Conservation (phyloP, 2,329 filamentous ascomycete genomes). For the Penicillium olsonii region DNA sequence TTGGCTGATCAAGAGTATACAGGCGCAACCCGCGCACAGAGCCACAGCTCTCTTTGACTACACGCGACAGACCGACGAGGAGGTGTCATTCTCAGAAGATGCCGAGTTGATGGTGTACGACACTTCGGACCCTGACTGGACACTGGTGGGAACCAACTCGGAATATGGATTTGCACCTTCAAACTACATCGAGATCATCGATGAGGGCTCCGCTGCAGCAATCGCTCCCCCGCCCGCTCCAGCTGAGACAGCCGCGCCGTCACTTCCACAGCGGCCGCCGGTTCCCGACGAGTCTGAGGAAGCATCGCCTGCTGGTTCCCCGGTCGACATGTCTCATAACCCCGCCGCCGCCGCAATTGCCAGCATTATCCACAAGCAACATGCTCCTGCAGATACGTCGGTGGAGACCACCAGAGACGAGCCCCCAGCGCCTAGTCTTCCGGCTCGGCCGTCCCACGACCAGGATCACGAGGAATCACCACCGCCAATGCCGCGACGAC, state of each 20-base stretch:
- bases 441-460: slow-evolving; percentile 59
- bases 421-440: slow-evolving; percentile 36
- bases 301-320: slow-evolving; percentile 31
- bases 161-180: slow-evolving; percentile 94
- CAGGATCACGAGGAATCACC: slow-evolving; percentile 56
- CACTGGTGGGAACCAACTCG: slow-evolving; percentile 77
- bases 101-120: slow-evolving; percentile 82
- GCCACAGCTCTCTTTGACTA: slow-evolving; percentile 99
- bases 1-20: slow-evolving; percentile 13
- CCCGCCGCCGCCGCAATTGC: slow-evolving; percentile 62
- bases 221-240: slow-evolving; percentile 23
- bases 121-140: slow-evolving; percentile 92
- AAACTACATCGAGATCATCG: slow-evolving; percentile 84
- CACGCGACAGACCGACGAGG: slow-evolving; percentile 93
- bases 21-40: slow-evolving; percentile 67
- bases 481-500: slow-evolving; percentile 61
- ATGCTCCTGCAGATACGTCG: slow-evolving; percentile 33
- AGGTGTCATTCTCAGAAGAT: slow-evolving; percentile 93
- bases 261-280: slow-evolving; percentile 33
- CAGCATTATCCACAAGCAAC: slow-evolving; percentile 45
- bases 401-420: slow-evolving; percentile 31
- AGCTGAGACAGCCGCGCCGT: slow-evolving; percentile 45
- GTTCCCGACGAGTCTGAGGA: slow-evolving; percentile 30
- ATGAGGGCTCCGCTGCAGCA: slow-evolving; percentile 52
- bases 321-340: slow-evolving; percentile 49